Conservation (phyloP, 2,329 filamentous ascomycete genomes). For the Thyridium curvatum region DNA sequence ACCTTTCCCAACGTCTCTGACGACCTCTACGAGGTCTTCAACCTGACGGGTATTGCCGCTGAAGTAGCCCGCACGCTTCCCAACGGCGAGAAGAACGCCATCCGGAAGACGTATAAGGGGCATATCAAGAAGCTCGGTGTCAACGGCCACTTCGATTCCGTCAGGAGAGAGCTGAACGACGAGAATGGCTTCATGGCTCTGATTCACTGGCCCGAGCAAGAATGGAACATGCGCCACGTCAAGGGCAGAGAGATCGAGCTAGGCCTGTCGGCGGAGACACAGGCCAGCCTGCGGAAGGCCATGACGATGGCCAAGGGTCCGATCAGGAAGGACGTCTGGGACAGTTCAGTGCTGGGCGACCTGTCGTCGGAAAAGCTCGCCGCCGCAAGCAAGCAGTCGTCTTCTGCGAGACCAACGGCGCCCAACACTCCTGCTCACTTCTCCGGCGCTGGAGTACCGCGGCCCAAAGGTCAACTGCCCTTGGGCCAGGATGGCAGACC, state of each 20-base stretch:
- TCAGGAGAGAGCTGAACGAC: conserved; percentile 47
- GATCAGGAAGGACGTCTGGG: conserved; percentile 49
- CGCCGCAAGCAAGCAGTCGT: conserved; percentile 27
- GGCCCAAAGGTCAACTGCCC: conserved; percentile 30
- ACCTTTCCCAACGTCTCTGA: conserved; percentile 38
- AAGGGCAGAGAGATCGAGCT: conserved; percentile 48
- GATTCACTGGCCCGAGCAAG: conserved; percentile 44
- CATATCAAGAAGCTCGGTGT: conserved; percentile 60
- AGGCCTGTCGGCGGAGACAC: conserved; percentile 40
- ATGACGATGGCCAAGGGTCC: conserved; percentile 51
- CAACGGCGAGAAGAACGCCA: conserved; percentile 60
- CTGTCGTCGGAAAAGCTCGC: conserved; percentile 35
- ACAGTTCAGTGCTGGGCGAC: conserved; percentile 53
- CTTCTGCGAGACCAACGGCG: conserved; percentile 40
- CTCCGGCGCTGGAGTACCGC: conserved; percentile 18
- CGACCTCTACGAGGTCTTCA: conserved; percentile 55
- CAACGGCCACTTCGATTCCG: conserved; percentile 53
- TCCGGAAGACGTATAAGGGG: conserved; percentile 63
- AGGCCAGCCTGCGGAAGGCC: conserved; percentile 40
- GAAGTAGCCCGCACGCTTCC: conserved; percentile 58
- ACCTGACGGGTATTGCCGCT: conserved; percentile 48
- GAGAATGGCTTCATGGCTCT: conserved; percentile 48
- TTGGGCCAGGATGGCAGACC: conserved; percentile 47
- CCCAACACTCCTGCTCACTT: conserved; percentile 44
- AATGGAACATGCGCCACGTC: conserved; percentile 49